Base-by-base conservation (phyloP, 192 early-diverging fungal genomes). In the Linnemannia zychae region DNA sequence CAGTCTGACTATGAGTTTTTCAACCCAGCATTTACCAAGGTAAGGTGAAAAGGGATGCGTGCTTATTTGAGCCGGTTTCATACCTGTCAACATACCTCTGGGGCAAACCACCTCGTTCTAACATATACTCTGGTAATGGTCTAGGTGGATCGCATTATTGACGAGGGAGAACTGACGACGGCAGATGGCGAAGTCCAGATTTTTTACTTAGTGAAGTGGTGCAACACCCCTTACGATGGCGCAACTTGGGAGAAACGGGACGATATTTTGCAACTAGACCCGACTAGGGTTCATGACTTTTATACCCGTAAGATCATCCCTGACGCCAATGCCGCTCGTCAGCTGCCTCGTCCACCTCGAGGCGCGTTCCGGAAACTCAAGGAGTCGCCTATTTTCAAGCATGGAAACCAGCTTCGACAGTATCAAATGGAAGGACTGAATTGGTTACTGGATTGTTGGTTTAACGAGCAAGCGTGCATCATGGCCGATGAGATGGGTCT, bases 401-500 rank as follows among this genome's bases (percentile, higher is more conserved):
- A 95, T 71, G 93, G 91, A 13, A 96, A 95, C 76, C 81, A 88
- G 52, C 75, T 96, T 34, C 92, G 95, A 7, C 72, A 93, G 22
- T 97, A 97, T 78, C 96, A 97, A 77, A 86, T 97, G 67, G 95
- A 97, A 81, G 96, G 96, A 9, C 76, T 97, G 17, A 96, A 96
- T 78, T 97, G 96, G 96, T 82, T 97, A 12, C 38, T 93, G 80
- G 94, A 92, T 78, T 96, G 94, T 72, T 96, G 94, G 90, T 92
- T 91, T 87, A 93, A 92, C 74, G 75, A 85, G 31, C 91, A 94
- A 71, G 94, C 92, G 1, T 90, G 97, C 20, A 99, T 99, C 75
- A 87, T 99, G 75, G 98, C 97, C 0, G 97, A 99, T 80, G 97
- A 99, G 89, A 93, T 94, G 96, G 94, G 96, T 33, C 89, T 98